phyloP scores from a whole-genome alignment of 805 yeast genomes.

The Candida yuanshanica region DNA sequence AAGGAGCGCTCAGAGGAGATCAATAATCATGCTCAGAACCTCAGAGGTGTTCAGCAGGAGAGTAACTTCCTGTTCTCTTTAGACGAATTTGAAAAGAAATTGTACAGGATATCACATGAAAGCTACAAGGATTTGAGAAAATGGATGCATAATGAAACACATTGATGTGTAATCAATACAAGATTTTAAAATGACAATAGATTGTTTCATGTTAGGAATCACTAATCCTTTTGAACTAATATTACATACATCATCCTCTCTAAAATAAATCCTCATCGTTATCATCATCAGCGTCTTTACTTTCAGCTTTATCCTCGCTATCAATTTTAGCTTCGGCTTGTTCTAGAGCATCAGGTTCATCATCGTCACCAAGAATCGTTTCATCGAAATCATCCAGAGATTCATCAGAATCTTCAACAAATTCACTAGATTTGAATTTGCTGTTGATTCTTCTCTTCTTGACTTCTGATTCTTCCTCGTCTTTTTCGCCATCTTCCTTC shows the following conservation, averaged over 20 bases:
- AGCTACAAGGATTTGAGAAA: slow-evolving; percentile 38
- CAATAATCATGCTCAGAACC: slow-evolving; percentile 54
- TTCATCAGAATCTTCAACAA: slow-evolving; percentile 41
- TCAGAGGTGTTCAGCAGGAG: slow-evolving; percentile 36
- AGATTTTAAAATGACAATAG: no score
- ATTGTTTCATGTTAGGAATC: no score
- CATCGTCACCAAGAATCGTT: slow-evolving; percentile 9
- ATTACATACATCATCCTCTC: not conserved
- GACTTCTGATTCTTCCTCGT: slow-evolving; percentile 22
- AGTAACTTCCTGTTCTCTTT: slow-evolving; percentile 54
- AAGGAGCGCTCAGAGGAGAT: slow-evolving; percentile 64
- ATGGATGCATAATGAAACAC: slow-evolving; percentile 32
- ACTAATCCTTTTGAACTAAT: not conserved
- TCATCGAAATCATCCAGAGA: slow-evolving; percentile 23
- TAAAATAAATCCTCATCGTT: slow-evolving; percentile 14
- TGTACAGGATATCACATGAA: slow-evolving; percentile 50
- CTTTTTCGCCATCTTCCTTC: slow-evolving; percentile 30
- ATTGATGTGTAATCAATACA: not conserved
- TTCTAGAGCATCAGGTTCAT: slow-evolving; percentile 16
- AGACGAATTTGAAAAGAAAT: slow-evolving; percentile 68
- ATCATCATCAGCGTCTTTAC: slow-evolving; percentile 11
- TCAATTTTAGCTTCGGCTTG: slow-evolving; percentile 18
- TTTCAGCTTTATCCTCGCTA: slow-evolving; percentile 11
- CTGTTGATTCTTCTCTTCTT: slow-evolving; percentile 23
- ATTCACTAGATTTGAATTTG: slow-evolving; percentile 31